A percentile compares a stretch with the other conserved stretches of the same genome.
Evolutionary conservation across 257 asterid species (phyloP).

Genomic region (Verbena officinalis): DNA sequence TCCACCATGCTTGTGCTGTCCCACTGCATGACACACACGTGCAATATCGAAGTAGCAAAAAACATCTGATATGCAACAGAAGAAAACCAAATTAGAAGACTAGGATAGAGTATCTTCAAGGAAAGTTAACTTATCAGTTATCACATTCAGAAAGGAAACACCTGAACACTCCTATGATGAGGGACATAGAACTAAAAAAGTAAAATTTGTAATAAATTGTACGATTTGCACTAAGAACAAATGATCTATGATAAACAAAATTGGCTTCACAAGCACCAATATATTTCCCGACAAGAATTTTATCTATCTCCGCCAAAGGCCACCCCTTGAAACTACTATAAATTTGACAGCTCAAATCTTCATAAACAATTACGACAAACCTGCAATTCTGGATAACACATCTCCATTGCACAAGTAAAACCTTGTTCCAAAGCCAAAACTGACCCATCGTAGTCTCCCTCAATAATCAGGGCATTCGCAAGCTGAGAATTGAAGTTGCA

Average conservation of each 20-base stretch:
- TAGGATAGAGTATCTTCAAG: constrained; percentile 13
- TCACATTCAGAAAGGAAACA: constrained; percentile 12
- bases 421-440: constrained; percentile 74
- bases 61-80: constrained; percentile 67
- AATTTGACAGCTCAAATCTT: constrained; percentile 25
- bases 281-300: constrained; percentile 17
- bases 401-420: constrained; percentile 68
- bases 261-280: constrained; percentile 3
- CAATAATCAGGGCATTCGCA: constrained; percentile 88
- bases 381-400: constrained; percentile 98
- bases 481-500: constrained; percentile 97
- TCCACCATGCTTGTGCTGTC: constrained; percentile 70
- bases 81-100: constrained; percentile 32
- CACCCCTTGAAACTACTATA: constrained; percentile 15
- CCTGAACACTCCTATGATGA: constrained; percentile 10
- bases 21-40: constrained; percentile 90
- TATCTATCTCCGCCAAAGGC: constrained; percentile 4
- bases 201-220: constrained; percentile 2
- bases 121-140: constrained; percentile 10
- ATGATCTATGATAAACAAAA: background rate
- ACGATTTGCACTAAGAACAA: background rate
- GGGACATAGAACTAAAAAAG: constrained; percentile 9
- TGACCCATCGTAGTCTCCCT: constrained; percentile 86
- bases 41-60: constrained; percentile 90
- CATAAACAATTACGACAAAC: constrained; percentile 42